Percentiles rank a stretch among this genome's conserved stretches.
phyloP scores from a whole-genome alignment of 306 rosid genomes.

The Alnus rubra region DNA sequence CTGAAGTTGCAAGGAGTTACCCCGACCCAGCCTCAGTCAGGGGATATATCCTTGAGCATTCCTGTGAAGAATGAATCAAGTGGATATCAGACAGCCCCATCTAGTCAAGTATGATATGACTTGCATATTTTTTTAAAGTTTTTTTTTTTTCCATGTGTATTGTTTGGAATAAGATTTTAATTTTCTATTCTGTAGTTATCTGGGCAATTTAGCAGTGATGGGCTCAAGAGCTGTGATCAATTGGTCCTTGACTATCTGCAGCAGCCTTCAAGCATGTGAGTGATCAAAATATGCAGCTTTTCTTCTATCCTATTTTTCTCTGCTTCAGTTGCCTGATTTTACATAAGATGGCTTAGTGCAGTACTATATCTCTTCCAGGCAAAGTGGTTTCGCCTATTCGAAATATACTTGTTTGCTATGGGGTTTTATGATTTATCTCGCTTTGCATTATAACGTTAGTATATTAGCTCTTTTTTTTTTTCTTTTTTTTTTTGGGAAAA shows the following conservation, averaged over 20 bases:
- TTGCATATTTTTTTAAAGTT: not conserved
- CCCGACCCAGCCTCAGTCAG: conserved; percentile 35
- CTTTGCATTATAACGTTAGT: too few species aligned
- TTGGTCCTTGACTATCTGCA: conserved; percentile 72
- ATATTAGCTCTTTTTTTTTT: too few species aligned
- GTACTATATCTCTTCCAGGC: not conserved
- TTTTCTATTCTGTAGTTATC: conserved; percentile 47
- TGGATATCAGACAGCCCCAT: conserved; percentile 51
- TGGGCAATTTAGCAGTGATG: conserved; percentile 61
- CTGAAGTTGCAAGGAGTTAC: conserved; percentile 53
- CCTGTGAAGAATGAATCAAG: conserved; percentile 40
- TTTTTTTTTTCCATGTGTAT: conserved; percentile 3
- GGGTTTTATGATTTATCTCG: too few species aligned
- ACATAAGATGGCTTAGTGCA: not conserved
- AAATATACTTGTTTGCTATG: too few species aligned
- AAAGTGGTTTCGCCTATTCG: not conserved
- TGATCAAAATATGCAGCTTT: conserved; percentile 8
- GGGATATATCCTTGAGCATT: conserved; percentile 48
- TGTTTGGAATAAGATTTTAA: conserved; percentile 21
- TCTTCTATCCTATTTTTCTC: not conserved
- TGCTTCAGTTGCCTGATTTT: not conserved
- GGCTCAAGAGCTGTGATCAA: conserved; percentile 60
- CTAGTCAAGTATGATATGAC: conserved; percentile 51
- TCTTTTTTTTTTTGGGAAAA: too few species aligned
- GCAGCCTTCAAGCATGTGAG: conserved; percentile 82